These are phyloP conservation scores for Kwoniella pini DNA, from an alignment of 768 basidiomycete species.

Conservation along the genomic window DNA sequence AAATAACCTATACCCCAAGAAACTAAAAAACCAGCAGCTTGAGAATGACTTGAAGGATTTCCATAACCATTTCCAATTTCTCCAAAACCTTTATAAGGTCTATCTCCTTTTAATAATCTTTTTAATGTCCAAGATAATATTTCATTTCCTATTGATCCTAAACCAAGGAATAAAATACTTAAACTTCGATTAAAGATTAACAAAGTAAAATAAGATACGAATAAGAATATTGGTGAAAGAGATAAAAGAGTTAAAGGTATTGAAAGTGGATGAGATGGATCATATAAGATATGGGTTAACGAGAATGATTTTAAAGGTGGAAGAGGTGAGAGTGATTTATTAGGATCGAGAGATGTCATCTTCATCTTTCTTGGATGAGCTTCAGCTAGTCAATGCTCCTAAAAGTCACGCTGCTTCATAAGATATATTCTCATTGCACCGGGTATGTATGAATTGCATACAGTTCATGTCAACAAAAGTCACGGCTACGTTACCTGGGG, in stretches of 20 bases:
- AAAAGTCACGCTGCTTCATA: too few relatives aligned
- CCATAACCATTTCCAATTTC: conserved; percentile 50
- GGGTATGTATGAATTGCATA: too few relatives aligned
- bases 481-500: too few relatives aligned
- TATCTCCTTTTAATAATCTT: conserved; percentile 32
- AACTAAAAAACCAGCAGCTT: conserved; percentile 43
- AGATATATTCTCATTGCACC: too few relatives aligned
- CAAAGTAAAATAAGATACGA: conserved; percentile 51
- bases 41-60: conserved; percentile 53
- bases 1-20: conserved; percentile 44
- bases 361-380: not conserved
- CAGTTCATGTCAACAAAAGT: too few relatives aligned
- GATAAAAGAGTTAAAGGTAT: conserved; percentile 49
- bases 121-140: conserved; percentile 43
- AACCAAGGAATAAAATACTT: conserved; percentile 37
- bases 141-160: conserved; percentile 48
- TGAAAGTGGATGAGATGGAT: conserved; percentile 47
- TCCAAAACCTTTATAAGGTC: conserved; percentile 41
- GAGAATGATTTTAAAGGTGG: conserved; percentile 43
- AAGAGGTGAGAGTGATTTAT: conserved; percentile 4
- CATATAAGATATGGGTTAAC: conserved; percentile 44
- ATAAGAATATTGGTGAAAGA: conserved; percentile 52
- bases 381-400: too few relatives aligned
- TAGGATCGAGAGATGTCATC: conserved; percentile 31
- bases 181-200: conserved; percentile 46